Evolutionary conservation across 371 early-diverging fungal genomes (phyloP).

Genomic region (Mucor saturninus): DNA sequence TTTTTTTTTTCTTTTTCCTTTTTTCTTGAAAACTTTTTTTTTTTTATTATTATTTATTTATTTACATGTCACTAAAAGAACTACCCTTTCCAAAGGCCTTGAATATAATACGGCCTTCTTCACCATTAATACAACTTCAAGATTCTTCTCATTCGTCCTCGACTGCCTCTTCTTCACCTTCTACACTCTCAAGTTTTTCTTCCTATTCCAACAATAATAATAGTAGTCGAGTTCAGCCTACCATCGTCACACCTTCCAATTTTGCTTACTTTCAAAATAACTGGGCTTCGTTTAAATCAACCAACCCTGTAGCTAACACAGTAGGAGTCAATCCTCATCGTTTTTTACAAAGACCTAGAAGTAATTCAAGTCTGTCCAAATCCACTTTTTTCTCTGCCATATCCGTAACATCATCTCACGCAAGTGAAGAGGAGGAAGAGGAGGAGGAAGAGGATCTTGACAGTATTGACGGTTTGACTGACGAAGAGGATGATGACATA

Average conservation of each 20-base stretch:
- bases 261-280: slow-evolving; percentile 28
- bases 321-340: slow-evolving; percentile 35
- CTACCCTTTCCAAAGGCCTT: slow-evolving; percentile 37
- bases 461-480: slow-evolving; percentile 35
- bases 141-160: slow-evolving; percentile 32
- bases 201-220: slow-evolving; percentile 15
- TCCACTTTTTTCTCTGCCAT: slow-evolving; percentile 26
- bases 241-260: slow-evolving; percentile 27
- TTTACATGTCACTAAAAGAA: slow-evolving; percentile 30
- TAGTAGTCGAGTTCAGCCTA: slow-evolving; percentile 23
- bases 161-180: slow-evolving; percentile 29
- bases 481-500: slow-evolving; percentile 14
- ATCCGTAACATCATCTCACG: slow-evolving; percentile 6
- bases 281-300: slow-evolving; percentile 16
- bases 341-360: slow-evolving; percentile 34
- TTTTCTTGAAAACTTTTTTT: slow-evolving; percentile 7
- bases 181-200: slow-evolving; percentile 29
- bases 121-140: slow-evolving; percentile 16
- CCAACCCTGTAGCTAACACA: slow-evolving; percentile 15
- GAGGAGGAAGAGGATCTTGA: slow-evolving; percentile 26
- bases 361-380: slow-evolving; percentile 33
- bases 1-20: slow-evolving; percentile 10
- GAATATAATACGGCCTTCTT: slow-evolving; percentile 38
- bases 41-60: slow-evolving; percentile 9
- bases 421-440: slow-evolving; percentile 7